These are phyloP conservation scores for Kalmanozyma brasiliensis DNA, from an alignment of 1,284 basidiomycete species.

Conservation along the genomic window DNA sequence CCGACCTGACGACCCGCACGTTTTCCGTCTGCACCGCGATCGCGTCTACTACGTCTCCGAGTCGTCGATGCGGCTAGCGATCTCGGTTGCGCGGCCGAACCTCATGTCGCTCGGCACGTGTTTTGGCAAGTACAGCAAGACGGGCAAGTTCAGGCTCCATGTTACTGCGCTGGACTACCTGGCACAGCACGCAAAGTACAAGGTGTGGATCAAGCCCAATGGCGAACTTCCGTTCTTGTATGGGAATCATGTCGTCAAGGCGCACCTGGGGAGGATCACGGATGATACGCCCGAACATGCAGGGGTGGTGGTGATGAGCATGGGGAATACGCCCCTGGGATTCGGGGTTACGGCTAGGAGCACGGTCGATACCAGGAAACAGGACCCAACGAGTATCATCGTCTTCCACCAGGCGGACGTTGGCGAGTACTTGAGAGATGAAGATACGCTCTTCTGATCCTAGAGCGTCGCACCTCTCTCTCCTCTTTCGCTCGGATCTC, in stretches of 20 bases:
- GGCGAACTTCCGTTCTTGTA: conserved; percentile 99
- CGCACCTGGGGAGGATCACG: conserved; percentile 97
- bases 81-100: conserved; percentile 90
- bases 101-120: conserved; percentile 94
- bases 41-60: conserved; percentile 66
- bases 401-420: conserved; percentile 92
- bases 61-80: conserved; percentile 83
- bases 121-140: conserved; percentile 97
- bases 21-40: conserved; percentile 69
- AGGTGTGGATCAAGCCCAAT: conserved; percentile 99
- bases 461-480: no score
- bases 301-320: conserved; percentile 94
- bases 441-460: conserved; percentile 58
- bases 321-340: conserved; percentile 84
- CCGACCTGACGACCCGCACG: conserved; percentile 61
- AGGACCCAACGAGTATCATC: conserved; percentile 97
- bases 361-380: conserved; percentile 93
- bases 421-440: conserved; percentile 66
- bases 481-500: no score
- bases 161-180: conserved; percentile 92
- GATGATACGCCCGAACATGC: conserved; percentile 99
- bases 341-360: conserved; percentile 97
- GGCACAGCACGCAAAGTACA: conserved; percentile 97
- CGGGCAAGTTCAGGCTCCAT: conserved; percentile 96
- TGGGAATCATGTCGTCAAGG: conserved; percentile 98